phyloP scores from a whole-genome alignment of 345 rosid species.

The Erucastrum elatum region DNA sequence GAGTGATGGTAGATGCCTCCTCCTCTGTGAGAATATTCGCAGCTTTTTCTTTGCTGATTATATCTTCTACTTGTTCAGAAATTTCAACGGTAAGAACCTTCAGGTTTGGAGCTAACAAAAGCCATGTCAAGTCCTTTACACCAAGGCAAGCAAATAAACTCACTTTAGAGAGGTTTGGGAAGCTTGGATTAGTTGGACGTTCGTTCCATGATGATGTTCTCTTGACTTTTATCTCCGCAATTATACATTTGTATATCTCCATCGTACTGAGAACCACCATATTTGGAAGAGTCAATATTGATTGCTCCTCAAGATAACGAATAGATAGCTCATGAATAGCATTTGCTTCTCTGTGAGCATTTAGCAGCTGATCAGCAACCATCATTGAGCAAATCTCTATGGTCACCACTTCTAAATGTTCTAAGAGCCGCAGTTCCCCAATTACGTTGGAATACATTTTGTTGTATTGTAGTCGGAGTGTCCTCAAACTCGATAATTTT shows the following conservation, averaged over 20 bases:
- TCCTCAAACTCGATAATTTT: background rate
- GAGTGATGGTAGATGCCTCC: background rate
- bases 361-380: too few species aligned
- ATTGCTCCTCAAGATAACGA: too few species aligned
- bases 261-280: too few species aligned
- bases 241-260: too few species aligned
- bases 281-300: too few species aligned
- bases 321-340: too few species aligned
- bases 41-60: conserved; percentile 17
- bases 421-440: background rate
- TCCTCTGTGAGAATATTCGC: background rate
- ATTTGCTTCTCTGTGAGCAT: too few species aligned
- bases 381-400: background rate
- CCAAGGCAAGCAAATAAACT: too few species aligned
- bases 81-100: background rate
- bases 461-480: background rate
- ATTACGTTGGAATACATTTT: background rate
- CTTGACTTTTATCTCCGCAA: background rate
- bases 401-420: background rate
- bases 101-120: conserved; percentile 26
- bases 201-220: background rate
- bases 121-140: conserved; percentile 19
- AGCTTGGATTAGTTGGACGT: background rate
- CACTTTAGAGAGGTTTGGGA: too few species aligned
- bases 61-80: background rate